phyloP scores from a whole-genome alignment of 1,284 basidiomycete species.

The Trametes polyzona region DNA sequence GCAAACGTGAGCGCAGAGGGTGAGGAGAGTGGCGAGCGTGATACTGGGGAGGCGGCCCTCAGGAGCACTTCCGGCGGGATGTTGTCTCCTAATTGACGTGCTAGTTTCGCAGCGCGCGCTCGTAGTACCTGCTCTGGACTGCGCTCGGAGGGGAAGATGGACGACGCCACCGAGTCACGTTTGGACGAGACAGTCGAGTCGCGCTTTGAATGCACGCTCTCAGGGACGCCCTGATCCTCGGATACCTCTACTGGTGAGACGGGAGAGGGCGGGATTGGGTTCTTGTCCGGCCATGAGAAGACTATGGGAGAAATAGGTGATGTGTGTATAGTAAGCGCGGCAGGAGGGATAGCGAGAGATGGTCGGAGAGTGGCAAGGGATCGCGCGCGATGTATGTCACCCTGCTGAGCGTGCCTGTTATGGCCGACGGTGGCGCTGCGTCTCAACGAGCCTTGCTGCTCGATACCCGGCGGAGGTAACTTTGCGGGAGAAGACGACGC shows the following conservation, averaged over 20 bases:
- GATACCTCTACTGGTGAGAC: constrained; percentile 4
- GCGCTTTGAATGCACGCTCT: constrained; percentile 1
- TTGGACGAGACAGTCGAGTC: constrained; percentile 18
- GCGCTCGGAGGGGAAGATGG: constrained; percentile 22
- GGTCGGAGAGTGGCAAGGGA: constrained; percentile 31
- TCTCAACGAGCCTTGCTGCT: constrained; percentile 21
- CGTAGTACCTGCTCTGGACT: constrained; percentile 35
- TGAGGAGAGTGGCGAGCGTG: constrained; percentile 14
- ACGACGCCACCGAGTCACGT: constrained; percentile 24
- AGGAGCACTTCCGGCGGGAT: constrained; percentile 43
- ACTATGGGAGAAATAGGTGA: constrained; percentile 26
- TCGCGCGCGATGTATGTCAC: constrained; percentile 30
- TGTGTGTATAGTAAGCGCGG: constrained; percentile 2
- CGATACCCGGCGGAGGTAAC: constrained; percentile 3
- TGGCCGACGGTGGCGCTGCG: constrained; percentile 32
- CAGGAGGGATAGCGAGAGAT: constrained; percentile 24
- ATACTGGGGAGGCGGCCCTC: constrained; percentile 29
- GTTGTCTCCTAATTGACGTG: constrained; percentile 44
- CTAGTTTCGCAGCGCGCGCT: constrained; percentile 44
- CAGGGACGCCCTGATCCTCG: not conserved
- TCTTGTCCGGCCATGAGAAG: constrained; percentile 22
- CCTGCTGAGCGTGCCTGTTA: constrained; percentile 6
- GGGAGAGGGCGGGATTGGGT: constrained; percentile 14
- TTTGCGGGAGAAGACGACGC: constrained; percentile 14
- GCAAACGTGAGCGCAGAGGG: constrained; percentile 18